Conservation (phyloP, 169 alveolate species). For the Plasmodium relictum region DNA sequence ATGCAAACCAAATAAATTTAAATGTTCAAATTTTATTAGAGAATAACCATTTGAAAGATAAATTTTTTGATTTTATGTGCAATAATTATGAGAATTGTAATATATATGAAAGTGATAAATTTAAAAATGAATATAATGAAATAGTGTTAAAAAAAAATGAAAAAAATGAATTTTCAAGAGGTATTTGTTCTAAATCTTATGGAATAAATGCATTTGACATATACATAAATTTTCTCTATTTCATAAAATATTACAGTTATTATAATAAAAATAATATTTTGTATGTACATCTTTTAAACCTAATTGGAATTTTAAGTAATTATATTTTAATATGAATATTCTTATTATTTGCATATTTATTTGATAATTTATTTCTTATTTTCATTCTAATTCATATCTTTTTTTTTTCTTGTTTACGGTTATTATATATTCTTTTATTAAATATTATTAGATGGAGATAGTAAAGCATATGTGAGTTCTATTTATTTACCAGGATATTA, state of each 20-base stretch:
- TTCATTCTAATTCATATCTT: background rate
- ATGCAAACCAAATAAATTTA: slow-evolving; percentile 20
- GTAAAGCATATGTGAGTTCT: slow-evolving; percentile 35
- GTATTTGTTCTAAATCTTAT: background rate
- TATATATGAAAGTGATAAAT: slow-evolving; percentile 49
- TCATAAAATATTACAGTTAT: slow-evolving; percentile 51
- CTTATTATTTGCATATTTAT: background rate
- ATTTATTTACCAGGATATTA: slow-evolving; percentile 57
- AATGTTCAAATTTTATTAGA: slow-evolving; percentile 45
- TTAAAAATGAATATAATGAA: slow-evolving; percentile 9
- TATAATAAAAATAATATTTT: slow-evolving; percentile 37
- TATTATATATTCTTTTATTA: too few relatives aligned
- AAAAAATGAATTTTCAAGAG: slow-evolving; percentile 2
- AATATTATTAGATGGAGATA: slow-evolving; percentile 28
- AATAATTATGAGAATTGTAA: slow-evolving; percentile 1
- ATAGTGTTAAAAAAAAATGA: slow-evolving; percentile 5
- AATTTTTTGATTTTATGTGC: slow-evolving; percentile 48
- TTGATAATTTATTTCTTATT: background rate
- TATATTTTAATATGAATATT: background rate
- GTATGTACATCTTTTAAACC: slow-evolving; percentile 41
- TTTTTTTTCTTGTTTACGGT: background rate
- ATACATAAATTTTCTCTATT: slow-evolving; percentile 24
- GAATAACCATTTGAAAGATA: slow-evolving; percentile 7
- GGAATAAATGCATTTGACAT: slow-evolving; percentile 4
- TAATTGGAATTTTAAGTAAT: slow-evolving; percentile 47